Conservation (phyloP, 768 basidiomycete genomes). For the Tricholoma furcatifolium region DNA sequence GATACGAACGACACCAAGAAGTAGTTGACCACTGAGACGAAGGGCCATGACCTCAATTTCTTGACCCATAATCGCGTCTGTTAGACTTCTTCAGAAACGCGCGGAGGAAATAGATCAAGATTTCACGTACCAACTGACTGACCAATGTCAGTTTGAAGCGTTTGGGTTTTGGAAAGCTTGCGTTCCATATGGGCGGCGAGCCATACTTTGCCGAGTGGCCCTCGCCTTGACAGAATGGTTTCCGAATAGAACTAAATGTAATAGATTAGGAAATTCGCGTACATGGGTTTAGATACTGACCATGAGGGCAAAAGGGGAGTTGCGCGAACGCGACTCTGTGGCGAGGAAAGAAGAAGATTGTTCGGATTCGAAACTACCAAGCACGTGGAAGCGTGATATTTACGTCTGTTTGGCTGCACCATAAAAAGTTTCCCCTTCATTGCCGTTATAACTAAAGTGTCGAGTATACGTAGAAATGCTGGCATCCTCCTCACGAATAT, state of each 20-base stretch:
- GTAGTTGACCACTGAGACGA: slow-evolving; percentile 92
- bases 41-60: slow-evolving; percentile 93
- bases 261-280: slow-evolving; percentile 11
- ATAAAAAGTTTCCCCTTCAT: slow-evolving; percentile 10
- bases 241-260: slow-evolving; percentile 81
- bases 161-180: slow-evolving; percentile 95
- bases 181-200: slow-evolving; percentile 98
- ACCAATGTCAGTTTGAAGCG: slow-evolving; percentile 92
- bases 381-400: slow-evolving; percentile 16
- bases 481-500: slow-evolving; percentile 12
- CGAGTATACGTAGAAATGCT: slow-evolving; percentile 5
- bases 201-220: slow-evolving; percentile 97
- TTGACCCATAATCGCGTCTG: slow-evolving; percentile 91
- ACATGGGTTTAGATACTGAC: slow-evolving; percentile 14
- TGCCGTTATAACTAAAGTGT: not conserved
- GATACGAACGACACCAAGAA: slow-evolving; percentile 95
- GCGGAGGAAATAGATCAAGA: not conserved
- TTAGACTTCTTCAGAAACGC: not conserved
- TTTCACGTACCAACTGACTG: slow-evolving; percentile 77
- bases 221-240: slow-evolving; percentile 89
- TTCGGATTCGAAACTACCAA: slow-evolving; percentile 16
- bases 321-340: slow-evolving; percentile 26
- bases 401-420: slow-evolving; percentile 12
- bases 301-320: slow-evolving; percentile 24
- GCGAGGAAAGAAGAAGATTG: slow-evolving; percentile 13